A percentile compares a stretch with the other conserved stretches of the same genome.
Evolutionary conservation across 2,329 filamentous ascomycete species (phyloP).

Genomic region (Penicillium sp.): DNA sequence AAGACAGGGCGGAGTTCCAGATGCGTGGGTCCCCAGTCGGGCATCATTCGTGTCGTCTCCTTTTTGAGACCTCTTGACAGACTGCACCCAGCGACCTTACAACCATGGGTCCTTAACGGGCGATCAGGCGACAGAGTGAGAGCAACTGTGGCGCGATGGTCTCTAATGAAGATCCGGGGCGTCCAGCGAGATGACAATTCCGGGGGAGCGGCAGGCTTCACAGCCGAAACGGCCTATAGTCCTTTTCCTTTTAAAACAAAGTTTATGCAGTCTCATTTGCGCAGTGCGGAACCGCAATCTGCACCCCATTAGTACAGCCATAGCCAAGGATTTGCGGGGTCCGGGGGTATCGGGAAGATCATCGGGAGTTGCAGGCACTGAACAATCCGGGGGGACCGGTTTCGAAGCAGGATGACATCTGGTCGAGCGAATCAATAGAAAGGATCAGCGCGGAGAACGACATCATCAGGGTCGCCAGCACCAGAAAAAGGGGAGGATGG

Average conservation of each 20-base stretch:
- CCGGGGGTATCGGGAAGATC: conserved; percentile 15
- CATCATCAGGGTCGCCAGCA: not conserved
- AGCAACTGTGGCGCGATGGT: not conserved
- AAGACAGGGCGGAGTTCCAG: conserved; percentile 1
- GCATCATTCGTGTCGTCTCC: not conserved
- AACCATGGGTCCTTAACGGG: not conserved
- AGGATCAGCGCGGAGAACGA: not conserved
- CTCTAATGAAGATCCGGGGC: not conserved
- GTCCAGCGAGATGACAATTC: not conserved
- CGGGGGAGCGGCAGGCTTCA: not conserved
- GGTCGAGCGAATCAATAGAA: not conserved
- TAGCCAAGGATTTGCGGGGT: conserved; percentile 17
- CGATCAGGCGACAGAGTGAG: not conserved
- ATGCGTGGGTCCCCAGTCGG: not conserved
- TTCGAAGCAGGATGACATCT: not conserved
- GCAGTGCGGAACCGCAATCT: not conserved
- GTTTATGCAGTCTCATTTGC: not conserved
- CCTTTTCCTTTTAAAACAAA: not conserved
- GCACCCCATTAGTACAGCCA: not conserved
- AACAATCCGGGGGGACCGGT: not conserved
- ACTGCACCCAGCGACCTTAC: not conserved
- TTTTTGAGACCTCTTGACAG: conserved; percentile 1
- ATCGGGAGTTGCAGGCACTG: not conserved
- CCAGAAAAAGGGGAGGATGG: not conserved
- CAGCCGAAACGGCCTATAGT: not conserved